These are phyloP conservation scores for Odonthalia washingtoniensis DNA, from an alignment of 31 red algal genomes.

Conservation along the genomic window DNA sequence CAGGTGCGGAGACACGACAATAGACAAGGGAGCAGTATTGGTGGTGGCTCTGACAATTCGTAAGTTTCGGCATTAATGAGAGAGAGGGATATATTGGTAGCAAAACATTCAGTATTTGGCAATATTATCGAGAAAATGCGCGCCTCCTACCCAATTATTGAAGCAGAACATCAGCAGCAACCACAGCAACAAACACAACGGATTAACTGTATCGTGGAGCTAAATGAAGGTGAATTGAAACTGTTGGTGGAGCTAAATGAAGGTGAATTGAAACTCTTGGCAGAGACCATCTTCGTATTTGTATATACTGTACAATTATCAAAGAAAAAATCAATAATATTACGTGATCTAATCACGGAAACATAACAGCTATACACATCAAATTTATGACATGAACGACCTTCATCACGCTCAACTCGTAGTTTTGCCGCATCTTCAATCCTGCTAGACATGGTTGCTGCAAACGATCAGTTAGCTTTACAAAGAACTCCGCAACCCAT, in stretches of 20 bases:
- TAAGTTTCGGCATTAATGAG: slow-evolving; percentile 63
- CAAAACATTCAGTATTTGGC: slow-evolving; percentile 52
- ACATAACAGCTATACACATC: not conserved
- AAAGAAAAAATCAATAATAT: slow-evolving; percentile 57
- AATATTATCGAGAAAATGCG: slow-evolving; percentile 51
- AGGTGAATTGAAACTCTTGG: slow-evolving; percentile 64
- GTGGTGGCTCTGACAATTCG: slow-evolving; percentile 43
- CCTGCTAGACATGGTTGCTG: slow-evolving; percentile 7
- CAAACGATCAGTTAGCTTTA: not conserved
- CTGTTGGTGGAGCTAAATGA: no score
- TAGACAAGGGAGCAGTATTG: not conserved
- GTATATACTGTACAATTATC: slow-evolving; percentile 88
- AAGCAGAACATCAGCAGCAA: no score
- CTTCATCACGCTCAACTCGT: not conserved
- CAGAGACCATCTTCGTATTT: slow-evolving; percentile 78
- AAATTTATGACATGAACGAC: not conserved
- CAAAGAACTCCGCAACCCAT: slow-evolving; percentile 6
- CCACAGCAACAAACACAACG: not conserved
- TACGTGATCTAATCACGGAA: slow-evolving; percentile 55
- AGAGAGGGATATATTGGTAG: slow-evolving; percentile 64
- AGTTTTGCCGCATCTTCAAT: not conserved
- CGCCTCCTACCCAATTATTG: slow-evolving; percentile 27
- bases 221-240: no score
- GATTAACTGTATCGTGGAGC: slow-evolving; percentile 4
- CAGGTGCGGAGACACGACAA: slow-evolving; percentile 1